Base-by-base conservation (phyloP, 306 rosid genomes). In the Acacia acuminata region DNA sequence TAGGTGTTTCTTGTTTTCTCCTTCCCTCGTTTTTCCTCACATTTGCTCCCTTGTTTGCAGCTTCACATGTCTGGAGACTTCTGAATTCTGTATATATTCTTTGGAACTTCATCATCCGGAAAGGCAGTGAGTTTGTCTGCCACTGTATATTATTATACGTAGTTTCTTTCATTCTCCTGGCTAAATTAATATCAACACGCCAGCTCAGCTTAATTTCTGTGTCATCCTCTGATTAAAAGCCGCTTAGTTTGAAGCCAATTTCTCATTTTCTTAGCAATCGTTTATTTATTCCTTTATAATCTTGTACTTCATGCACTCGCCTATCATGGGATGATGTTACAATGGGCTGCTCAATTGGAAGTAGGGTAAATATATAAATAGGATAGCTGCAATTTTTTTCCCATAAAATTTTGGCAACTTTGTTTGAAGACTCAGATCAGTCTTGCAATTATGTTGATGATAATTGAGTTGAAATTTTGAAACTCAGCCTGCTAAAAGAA, bases 141-240 rank as follows among this genome's bases (percentile, higher is more conserved):
- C 55, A 76, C 72, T 81, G 82, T 78, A 63, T 27, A 81, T 84
- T 27, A 81, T 84, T 71, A 60, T 78, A 19, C 55, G 27, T 55
- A 64, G 68, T 44, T 81, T 32, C 11, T 38, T 68, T 27, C 68
- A 11, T 79, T 82, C 24, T 44, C 78, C 77, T 72, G 77, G 48
- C 51, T 66, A 53, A 22, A 3, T 36, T n/a, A 74, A 66, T 56
- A 5, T 75, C 20, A 61, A 84, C 71, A 30, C 19, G 64, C 55
- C 79, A 32, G 47, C 71, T 30, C 32, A 58, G 51, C 66, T 55
- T 38, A 47, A 72, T 38, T 72, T 38, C 8, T 36, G 32, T 71
- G 42, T 47, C 61, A 58, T 76, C 8, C 61, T 16, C 50, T 38
- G 67, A 77, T 60, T 45, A 42, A 68, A 73, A 19, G 78, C 67